Base-by-base conservation (phyloP, 352 stramenopile species). In the Phytopythium kandeliae region DNA sequence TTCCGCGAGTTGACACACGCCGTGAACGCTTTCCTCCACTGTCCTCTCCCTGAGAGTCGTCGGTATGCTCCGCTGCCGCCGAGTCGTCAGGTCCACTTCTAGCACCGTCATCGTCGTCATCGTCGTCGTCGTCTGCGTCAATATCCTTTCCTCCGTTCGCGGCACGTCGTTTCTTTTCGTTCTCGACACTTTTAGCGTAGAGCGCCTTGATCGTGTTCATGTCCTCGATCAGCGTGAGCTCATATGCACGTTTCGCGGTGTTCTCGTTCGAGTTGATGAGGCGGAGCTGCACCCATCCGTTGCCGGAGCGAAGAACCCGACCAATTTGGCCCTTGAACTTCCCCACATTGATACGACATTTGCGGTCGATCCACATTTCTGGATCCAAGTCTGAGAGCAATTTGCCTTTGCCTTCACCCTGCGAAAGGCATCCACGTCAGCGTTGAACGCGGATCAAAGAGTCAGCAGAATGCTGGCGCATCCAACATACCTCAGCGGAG, bases 351-450 rank as follows among this genome's bases (percentile, higher is more conserved):
- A 95, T 91, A 17, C 85, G 78, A 40, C 83, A 92, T 40, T 80
- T 78, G 42, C 85, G 85, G 41, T 89, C 81, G 25, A 95, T 91
- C 85, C 85, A 95, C 80, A 95, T 89, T 21, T 95, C 85, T 1
- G 85, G 83, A 36, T 95, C 85, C 31, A 95, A 47, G 51, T 80
- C 70, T 1, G 84, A 92, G 1, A 95, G 63, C 17, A 95, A 54
- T 48, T 85, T 73, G 7, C 75, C 69, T 33, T 85, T 89, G 22
- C 10, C 21, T 13, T 28, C 12, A 1, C 2, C 40, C 40, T 46
- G 21, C 17, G 15, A 21, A 25, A 1, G n/a, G n/a, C n/a, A n/a
- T n/a, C n/a, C n/a, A n/a, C n/a, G n/a, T n/a, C n/a, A n/a, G n/a
- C n/a, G n/a, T n/a, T n/a, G n/a, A n/a, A n/a, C n/a, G n/a, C n/a